Conservation (phyloP, 2,329 filamentous ascomycete genomes). For the Cladosporium halotolerans region DNA sequence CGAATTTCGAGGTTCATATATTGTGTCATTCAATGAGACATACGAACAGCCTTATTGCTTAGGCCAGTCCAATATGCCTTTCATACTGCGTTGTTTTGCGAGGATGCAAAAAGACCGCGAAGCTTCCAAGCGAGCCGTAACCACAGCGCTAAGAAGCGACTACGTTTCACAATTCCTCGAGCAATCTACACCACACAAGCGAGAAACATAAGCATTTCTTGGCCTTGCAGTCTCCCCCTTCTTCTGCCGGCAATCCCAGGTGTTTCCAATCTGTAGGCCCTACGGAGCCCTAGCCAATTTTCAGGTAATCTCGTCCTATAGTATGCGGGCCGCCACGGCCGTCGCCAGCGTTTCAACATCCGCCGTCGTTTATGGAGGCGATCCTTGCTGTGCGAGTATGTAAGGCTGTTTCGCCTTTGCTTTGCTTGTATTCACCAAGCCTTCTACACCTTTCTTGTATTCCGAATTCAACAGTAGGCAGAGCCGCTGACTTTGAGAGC, state of each 20-base stretch:
- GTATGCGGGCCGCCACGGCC: slow-evolving; percentile 4
- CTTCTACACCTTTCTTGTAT: not conserved
- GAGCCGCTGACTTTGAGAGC: slow-evolving; percentile 5
- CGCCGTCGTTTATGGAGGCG: not conserved
- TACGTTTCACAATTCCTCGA: not conserved
- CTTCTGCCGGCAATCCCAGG: not conserved
- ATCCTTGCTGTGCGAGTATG: slow-evolving; percentile 3
- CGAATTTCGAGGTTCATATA: too few relatives aligned
- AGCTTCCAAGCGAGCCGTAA: not conserved
- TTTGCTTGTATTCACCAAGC: slow-evolving; percentile 9
- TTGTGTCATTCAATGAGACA: too few relatives aligned
- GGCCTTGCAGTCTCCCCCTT: not conserved
- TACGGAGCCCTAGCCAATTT: slow-evolving; percentile 3
- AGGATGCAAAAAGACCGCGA: too few relatives aligned
- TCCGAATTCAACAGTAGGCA: slow-evolving; percentile 6
- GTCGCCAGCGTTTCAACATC: slow-evolving; percentile 12
- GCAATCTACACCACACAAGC: not conserved
- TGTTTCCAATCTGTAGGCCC: not conserved
- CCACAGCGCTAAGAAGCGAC: not conserved
- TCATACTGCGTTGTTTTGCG: too few relatives aligned
- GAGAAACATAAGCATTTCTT: not conserved
- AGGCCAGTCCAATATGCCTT: too few relatives aligned
- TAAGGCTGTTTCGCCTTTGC: not conserved
- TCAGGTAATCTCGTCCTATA: slow-evolving; percentile 6
- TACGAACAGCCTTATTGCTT: too few relatives aligned